Percentiles rank a stretch among this genome's conserved stretches.
Evolutionary conservation across 2,329 filamentous ascomycete species (phyloP).

Genomic region (Aspergillus sp.): DNA sequence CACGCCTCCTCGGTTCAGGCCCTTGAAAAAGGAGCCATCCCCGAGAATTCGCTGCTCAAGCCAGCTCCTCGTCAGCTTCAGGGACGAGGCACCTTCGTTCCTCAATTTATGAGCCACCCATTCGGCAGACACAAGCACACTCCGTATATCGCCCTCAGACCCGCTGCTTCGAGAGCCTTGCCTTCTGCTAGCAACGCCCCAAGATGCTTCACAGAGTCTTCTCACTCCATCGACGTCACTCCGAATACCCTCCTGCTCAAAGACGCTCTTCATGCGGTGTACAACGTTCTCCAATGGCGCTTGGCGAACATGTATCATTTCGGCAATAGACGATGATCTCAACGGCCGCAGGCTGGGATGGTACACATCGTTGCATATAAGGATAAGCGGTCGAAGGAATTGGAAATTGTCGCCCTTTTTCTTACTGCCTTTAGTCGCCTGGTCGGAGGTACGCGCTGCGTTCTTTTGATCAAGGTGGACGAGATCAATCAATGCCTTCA

Average conservation of each 20-base stretch:
- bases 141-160: conserved; percentile 50
- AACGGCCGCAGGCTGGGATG: conserved; percentile 78
- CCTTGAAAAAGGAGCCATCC: conserved; percentile 45
- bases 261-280: conserved; percentile 68
- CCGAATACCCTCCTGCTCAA: conserved; percentile 77
- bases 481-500: conserved; percentile 88
- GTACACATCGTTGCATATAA: conserved; percentile 97
- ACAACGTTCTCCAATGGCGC: conserved; percentile 81
- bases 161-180: conserved; percentile 40
- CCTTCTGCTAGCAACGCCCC: conserved; percentile 53
- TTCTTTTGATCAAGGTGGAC: conserved; percentile 82
- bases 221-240: conserved; percentile 85
- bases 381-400: conserved; percentile 74
- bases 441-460: conserved; percentile 29
- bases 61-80: conserved; percentile 49
- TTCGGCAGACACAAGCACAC: conserved; percentile 55
- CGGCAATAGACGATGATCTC: conserved; percentile 73
- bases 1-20: conserved; percentile 53
- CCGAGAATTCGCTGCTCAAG: conserved; percentile 50
- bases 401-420: conserved; percentile 80
- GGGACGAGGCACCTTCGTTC: conserved; percentile 29
- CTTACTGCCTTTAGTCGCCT: conserved; percentile 21
- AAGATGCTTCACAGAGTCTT: conserved; percentile 56
- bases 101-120: conserved; percentile 55
- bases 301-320: conserved; percentile 85